phyloP scores from a whole-genome alignment of 2,329 filamentous ascomycete genomes.

The Nemania bipapillata region DNA sequence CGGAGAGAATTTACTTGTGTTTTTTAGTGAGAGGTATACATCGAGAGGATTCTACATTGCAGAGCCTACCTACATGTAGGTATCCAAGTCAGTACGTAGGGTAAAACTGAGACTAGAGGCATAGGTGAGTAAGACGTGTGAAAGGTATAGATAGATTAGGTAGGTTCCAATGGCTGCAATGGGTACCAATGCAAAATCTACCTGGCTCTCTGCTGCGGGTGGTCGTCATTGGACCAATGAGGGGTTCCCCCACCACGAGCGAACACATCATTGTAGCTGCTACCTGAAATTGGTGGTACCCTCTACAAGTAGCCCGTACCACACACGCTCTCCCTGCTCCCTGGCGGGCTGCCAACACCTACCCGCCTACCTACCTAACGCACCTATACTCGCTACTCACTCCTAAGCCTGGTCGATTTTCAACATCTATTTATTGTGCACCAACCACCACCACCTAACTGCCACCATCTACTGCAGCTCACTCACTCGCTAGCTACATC shows the following conservation, averaged over 20 bases:
- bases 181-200: background rate
- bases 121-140: background rate
- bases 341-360: slow-evolving; percentile 12
- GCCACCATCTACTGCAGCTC: slow-evolving; percentile 23
- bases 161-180: background rate
- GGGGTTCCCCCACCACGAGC: slow-evolving; percentile 19
- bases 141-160: background rate
- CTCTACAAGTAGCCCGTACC: background rate
- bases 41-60: too few relatives aligned
- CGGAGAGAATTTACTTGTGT: too few relatives aligned
- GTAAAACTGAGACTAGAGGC: too few relatives aligned
- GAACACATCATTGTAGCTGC: slow-evolving; percentile 41
- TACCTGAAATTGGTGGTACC: slow-evolving; percentile 39
- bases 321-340: slow-evolving; percentile 1
- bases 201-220: slow-evolving; percentile 13
- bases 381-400: too few relatives aligned
- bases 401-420: slow-evolving; percentile 19
- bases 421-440: slow-evolving; percentile 34
- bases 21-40: too few relatives aligned
- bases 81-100: too few relatives aligned
- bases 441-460: slow-evolving; percentile 26
- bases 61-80: too few relatives aligned
- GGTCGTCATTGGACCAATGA: slow-evolving; percentile 32
- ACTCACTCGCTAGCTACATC: slow-evolving; percentile 26
- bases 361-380: background rate